Base-by-base conservation (phyloP, 208 protist genomes). In the Trypanosoma conorhini region DNA sequence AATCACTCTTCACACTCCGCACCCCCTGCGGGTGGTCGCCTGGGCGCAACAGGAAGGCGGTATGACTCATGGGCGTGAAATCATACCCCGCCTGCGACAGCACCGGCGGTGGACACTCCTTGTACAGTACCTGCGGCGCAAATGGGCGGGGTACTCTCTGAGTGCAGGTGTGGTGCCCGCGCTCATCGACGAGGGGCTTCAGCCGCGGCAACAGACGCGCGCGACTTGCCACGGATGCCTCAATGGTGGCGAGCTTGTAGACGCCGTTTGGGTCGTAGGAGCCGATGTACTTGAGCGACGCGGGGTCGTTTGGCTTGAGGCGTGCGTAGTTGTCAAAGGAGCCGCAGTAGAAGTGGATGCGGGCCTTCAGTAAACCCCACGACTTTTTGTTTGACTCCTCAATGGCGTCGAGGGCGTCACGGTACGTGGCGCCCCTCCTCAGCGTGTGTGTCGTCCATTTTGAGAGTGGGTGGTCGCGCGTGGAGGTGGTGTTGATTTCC, bases 1-100 rank as follows among this genome's bases (percentile, higher is more conserved):
- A 91, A 69, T 88, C 82, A 74, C 90, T 92, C 72, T 86, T 79
- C 57, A 91, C 75, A 52, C 82, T 78, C 59, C 90, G 87, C 55
- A 88, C 84, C 21, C 90, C 90, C 22, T 68, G 31, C 24, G 79
- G 80, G 21, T 76, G 81, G 56, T 93, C 88, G 56, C 83, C 65
- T 54, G 90, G 77, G 35, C 75, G 75, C 44, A 92, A 61, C 71
- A 92, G 63, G 63, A 85, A 96, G 10, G 81, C 60, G 59, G 77
- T 90, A 76, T 93, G 85, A 76, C 87, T 91, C 61, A 93, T 73
- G 0, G 90, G 90, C 3, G 87, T 92, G 69, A 96, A 96, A 76
- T 92, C 88, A 74, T 91, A 96, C 66, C 90, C 90, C 17, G 85
- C 81, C 79, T 93, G 85, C 31, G 82, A 83, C 40, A 88, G 70